Conservation (phyloP, 1,284 basidiomycete genomes). For the Leccinum griseonigrum region DNA sequence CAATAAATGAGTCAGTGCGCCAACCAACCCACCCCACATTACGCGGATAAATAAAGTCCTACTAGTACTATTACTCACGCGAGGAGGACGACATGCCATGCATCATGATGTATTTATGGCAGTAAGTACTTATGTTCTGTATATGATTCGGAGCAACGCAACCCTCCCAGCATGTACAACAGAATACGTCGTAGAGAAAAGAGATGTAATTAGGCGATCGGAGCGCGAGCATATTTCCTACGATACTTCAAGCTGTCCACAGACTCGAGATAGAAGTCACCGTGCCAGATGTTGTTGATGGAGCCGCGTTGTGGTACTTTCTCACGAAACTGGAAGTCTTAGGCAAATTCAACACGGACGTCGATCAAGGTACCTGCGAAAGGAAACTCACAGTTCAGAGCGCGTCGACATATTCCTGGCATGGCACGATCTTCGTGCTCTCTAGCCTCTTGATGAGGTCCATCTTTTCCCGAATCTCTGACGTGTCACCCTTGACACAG, state of each 20-base stretch:
- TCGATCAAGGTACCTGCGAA: not conserved
- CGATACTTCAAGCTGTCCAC: conserved; percentile 88
- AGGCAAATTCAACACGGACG: conserved; percentile 5
- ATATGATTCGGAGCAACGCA: too few relatives aligned
- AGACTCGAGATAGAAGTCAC: conserved; percentile 90
- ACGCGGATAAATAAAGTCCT: too few relatives aligned
- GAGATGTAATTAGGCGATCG: conserved; percentile 36
- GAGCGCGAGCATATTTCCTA: conserved; percentile 75
- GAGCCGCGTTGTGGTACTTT: conserved; percentile 96
- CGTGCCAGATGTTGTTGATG: conserved; percentile 92
- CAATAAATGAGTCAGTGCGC: too few relatives aligned
- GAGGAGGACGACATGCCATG: conserved; percentile 58
- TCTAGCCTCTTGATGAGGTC: conserved; percentile 77
- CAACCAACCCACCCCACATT: too few relatives aligned
- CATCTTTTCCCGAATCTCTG: conserved; percentile 77
- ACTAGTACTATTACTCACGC: too few relatives aligned
- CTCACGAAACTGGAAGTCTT: conserved; percentile 72
- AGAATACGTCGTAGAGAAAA: not conserved
- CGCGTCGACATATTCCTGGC: conserved; percentile 80
- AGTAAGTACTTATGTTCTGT: too few relatives aligned
- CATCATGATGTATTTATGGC: not conserved
- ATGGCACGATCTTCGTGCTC: conserved; percentile 88
- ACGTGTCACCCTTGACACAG: conserved; percentile 82
- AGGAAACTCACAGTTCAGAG: conserved; percentile 52
- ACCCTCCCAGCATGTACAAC: too few relatives aligned